These are phyloP conservation scores for Zymoseptoria tritici DNA, from an alignment of 2,329 filamentous ascomycete species.

Conservation along the genomic window DNA sequence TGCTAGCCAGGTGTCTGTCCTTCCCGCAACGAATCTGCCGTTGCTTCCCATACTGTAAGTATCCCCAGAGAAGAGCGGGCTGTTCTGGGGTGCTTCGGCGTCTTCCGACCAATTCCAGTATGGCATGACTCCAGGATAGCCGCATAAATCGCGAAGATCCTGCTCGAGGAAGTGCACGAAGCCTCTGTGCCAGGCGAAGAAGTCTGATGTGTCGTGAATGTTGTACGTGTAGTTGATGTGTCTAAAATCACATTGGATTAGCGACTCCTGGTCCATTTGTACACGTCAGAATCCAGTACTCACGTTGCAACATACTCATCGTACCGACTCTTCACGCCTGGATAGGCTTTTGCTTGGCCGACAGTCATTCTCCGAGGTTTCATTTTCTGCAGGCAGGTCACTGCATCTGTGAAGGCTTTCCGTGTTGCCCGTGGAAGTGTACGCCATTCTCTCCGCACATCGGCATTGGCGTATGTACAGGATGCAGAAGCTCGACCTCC, in stretches of 20 bases:
- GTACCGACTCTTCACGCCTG: constrained; percentile 25
- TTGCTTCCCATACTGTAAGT: constrained; percentile 35
- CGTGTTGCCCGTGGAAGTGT: constrained; percentile 20
- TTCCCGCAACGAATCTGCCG: constrained; percentile 22
- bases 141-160: constrained; percentile 36
- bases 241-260: neutral
- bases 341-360: constrained; percentile 18
- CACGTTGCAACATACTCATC: constrained; percentile 27
- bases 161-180: constrained; percentile 40
- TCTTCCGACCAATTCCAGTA: constrained; percentile 29
- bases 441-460: constrained; percentile 24
- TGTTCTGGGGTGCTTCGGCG: constrained; percentile 30
- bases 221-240: constrained; percentile 30
- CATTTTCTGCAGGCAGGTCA: constrained; percentile 23
- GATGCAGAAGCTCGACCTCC: constrained; percentile 11
- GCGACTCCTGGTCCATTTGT: neutral
- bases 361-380: constrained; percentile 23
- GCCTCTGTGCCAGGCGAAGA: constrained; percentile 37
- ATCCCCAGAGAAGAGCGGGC: constrained; percentile 49
- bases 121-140: constrained; percentile 34
- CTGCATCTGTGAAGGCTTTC: constrained; percentile 27
- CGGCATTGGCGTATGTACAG: constrained; percentile 26
- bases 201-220: constrained; percentile 28
- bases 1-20: constrained; percentile 23
- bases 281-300: neutral